A percentile compares a stretch with the other conserved stretches of the same genome.
These are phyloP conservation scores for Verticillium alfalfae DNA, from an alignment of 2,329 filamentous ascomycete genomes.

Conservation along the genomic window DNA sequence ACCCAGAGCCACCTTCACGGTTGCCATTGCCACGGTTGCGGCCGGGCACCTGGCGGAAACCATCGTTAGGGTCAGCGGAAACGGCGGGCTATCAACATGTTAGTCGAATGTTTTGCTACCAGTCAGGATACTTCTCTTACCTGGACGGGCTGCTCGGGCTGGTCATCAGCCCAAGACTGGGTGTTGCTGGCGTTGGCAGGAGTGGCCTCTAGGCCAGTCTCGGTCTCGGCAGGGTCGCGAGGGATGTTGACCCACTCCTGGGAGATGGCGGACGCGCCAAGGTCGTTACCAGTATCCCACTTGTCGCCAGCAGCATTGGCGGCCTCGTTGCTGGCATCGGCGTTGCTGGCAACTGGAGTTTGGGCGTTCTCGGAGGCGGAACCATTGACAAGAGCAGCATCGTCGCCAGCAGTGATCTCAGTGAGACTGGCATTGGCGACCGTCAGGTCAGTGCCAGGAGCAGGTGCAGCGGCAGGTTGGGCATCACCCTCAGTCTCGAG, in stretches of 20 bases:
- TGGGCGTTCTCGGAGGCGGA: conserved; percentile 30
- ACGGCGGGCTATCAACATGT: conserved; percentile 22
- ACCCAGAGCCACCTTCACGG: conserved; percentile 38
- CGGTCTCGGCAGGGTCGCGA: conserved; percentile 68
- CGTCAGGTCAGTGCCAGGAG: conserved; percentile 55
- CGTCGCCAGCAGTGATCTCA: conserved; percentile 53
- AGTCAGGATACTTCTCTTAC: conserved; percentile 22
- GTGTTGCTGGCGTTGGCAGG: conserved; percentile 44
- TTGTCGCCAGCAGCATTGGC: conserved; percentile 60
- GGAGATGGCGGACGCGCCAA: conserved; percentile 33
- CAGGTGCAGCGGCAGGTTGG: conserved; percentile 6
- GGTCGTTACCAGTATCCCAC: conserved; percentile 51
- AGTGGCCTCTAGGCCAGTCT: conserved; percentile 58
- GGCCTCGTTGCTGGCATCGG: conserved; percentile 44
- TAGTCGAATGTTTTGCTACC: neutral
- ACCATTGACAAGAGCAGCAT: conserved; percentile 35
- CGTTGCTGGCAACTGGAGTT: conserved; percentile 39
- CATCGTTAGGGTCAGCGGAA: conserved; percentile 47
- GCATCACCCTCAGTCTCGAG: conserved; percentile 10
- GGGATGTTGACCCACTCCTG: conserved; percentile 64
- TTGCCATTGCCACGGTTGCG: conserved; percentile 52
- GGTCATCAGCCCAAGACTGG: conserved; percentile 80
- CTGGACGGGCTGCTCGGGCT: conserved; percentile 48
- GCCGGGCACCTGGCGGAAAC: conserved; percentile 66
- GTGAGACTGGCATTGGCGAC: conserved; percentile 61